Evolutionary conservation across 768 basidiomycete genomes (phyloP).

Genomic region (Symmetrospora coprosmae): DNA sequence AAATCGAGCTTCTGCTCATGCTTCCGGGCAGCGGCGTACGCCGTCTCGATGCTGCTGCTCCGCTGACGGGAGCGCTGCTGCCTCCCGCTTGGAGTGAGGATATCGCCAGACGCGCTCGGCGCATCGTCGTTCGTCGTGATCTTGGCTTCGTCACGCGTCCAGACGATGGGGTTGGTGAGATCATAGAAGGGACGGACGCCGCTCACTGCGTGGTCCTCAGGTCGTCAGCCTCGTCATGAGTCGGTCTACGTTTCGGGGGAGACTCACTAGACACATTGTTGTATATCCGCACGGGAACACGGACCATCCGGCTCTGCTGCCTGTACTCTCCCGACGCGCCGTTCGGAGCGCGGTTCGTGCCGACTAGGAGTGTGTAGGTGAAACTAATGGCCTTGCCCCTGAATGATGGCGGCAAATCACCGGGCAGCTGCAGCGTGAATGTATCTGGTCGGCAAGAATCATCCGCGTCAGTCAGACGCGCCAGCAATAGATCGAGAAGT

Average conservation of each 20-base stretch:
- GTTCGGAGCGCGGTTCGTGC: constrained; percentile 45
- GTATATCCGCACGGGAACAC: constrained; percentile 79
- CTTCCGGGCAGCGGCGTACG: constrained; percentile 9
- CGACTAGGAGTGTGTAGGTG: constrained; percentile 78
- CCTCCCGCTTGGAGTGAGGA: too few relatives aligned
- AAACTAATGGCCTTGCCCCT: constrained; percentile 68
- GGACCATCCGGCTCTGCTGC: constrained; percentile 58
- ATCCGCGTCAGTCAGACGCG: not conserved
- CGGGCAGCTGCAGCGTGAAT: constrained; percentile 61
- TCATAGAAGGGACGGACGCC: constrained; percentile 57
- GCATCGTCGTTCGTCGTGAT: constrained; percentile 21
- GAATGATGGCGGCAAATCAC: constrained; percentile 76
- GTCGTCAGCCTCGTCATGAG: not conserved
- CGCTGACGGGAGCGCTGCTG: not conserved
- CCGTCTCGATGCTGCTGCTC: not conserved
- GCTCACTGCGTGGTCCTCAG: constrained; percentile 38
- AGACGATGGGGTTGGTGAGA: constrained; percentile 60
- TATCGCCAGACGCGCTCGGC: too few relatives aligned
- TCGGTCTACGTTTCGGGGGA: not conserved
- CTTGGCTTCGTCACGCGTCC: constrained; percentile 37
- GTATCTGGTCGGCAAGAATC: constrained; percentile 45
- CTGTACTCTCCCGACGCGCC: constrained; percentile 25
- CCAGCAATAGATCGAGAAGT: constrained; percentile 15
- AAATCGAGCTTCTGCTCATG: constrained; percentile 29
- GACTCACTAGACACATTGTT: constrained; percentile 64